phyloP scores from a whole-genome alignment of 2,329 filamentous ascomycete species.

The Paraconiothyrium sp. region DNA sequence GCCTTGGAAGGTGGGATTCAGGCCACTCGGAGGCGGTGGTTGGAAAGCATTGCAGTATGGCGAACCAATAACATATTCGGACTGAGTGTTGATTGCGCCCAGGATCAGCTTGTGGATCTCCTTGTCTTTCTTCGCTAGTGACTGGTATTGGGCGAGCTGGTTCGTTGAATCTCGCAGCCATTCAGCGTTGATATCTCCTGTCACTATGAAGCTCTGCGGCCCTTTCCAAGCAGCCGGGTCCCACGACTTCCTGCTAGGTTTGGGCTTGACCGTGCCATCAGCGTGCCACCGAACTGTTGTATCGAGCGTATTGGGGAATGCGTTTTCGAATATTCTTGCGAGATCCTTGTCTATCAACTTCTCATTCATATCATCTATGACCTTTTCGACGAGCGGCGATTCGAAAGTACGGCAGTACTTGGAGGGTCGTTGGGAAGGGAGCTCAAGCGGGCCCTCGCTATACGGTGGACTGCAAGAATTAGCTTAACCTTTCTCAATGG shows the following conservation, averaged over 20 bases:
- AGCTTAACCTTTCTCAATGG: conserved; percentile 1
- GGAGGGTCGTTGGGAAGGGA: conserved; percentile 88
- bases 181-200: conserved; percentile 90
- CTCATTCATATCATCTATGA: conserved; percentile 82
- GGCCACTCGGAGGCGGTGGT: conserved; percentile 83
- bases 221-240: conserved; percentile 75
- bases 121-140: conserved; percentile 81
- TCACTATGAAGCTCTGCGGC: conserved; percentile 91
- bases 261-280: conserved; percentile 61
- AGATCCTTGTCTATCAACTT: conserved; percentile 87
- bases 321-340: conserved; percentile 92
- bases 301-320: conserved; percentile 90
- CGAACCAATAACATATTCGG: conserved; percentile 91
- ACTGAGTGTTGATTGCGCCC: conserved; percentile 94
- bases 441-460: conserved; percentile 78
- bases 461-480: conserved; percentile 70
- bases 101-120: conserved; percentile 81
- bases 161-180: conserved; percentile 95
- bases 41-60: conserved; percentile 99
- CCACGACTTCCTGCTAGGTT: conserved; percentile 47
- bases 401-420: conserved; percentile 87
- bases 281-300: conserved; percentile 91
- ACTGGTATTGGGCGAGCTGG: conserved; percentile 89
- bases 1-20: conserved; percentile 77
- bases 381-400: conserved; percentile 84